Base-by-base conservation (phyloP, 441 rosid genomes). In the Eutrema salsugineum region DNA sequence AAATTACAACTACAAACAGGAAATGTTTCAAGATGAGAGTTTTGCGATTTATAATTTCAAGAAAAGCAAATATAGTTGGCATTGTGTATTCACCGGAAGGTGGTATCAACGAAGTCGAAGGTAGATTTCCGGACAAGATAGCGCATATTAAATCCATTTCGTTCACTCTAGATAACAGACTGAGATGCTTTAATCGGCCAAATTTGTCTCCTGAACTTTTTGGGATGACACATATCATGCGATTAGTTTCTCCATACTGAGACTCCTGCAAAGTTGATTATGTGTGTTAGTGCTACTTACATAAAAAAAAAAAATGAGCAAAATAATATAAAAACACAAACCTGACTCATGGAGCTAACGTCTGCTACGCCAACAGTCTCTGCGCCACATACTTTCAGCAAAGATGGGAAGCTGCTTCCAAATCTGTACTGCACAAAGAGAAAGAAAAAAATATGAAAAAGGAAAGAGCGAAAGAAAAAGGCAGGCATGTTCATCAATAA, bases 131-230 rank as follows among this genome's bases (percentile, higher is more conserved):
- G 10, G 96, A 88, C 47, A 94, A 65, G 76, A 85, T 66, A 65
- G 96, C 96, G 51, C 86, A 40, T 47, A 90, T 44, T 68, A 94
- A 76, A 63, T 91, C 91, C 79, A 86, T 79, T 80, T 94, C 99
- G 49, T 81, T 81, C 75, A 89, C 88, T 82, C 78, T 84, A 73
- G 79, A 84, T 66, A 85, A 71, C 65, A 86, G 80, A 75, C 83
- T 75, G 70, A 88, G 79, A 78, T 87, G 87, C 66, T 80, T 83
- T 63, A 81, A 63, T 61, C 56, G 71, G 58, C 72, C 75, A 81
- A 81, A 81, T 81, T 79, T 83, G 68, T 82, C 84, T 35, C 72
- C 73, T 60, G 91, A 80, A 63, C 85, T 83, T 78, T 76, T 79
- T 9, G 98, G 89, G 39, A 85, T 76, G 70, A 92, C 88, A 78